Base-by-base conservation (phyloP, 1,139 yeast species). In the Arxiozyma telluris region DNA sequence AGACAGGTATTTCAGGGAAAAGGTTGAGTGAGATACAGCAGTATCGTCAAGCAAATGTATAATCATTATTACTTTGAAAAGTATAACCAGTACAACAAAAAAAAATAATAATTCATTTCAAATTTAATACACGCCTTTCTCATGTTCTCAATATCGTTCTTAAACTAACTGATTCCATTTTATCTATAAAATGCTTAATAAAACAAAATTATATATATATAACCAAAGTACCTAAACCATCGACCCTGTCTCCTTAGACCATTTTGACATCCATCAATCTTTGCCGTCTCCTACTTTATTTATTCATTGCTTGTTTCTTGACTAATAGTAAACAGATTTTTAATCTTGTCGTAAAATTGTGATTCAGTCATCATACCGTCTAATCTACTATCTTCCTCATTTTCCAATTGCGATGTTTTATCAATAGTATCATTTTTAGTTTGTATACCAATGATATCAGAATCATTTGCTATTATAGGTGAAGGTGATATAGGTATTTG, bases 261-360 rank as follows among this genome's bases (percentile, higher is more conserved):
- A 34, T 15, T 3, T 34, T 15, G 9, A 3, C 12, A 34, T 34
- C 12, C 8, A 12, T 15, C n/a, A 34, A 34, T 15, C 5, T 34
- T 34, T 12, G 2, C 12, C 39, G 17, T 34, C 39, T 34, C 39
- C 39, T 15, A 12, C 39, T 34, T 34, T 34, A 4, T 34, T 12
- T 34, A 34, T 12, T 34, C 39, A 34, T 34, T 15, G n/a, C 39
- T 34, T 15, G n/a, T 15, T 34, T 34, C n/a, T 15, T 34, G n/a
- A 34, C n/a, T 15, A 18, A 43, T 3, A 18, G 41, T 20, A 17
- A 49, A 34, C 27, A 50, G 15, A 11, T 27, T n/a, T 8, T 44
- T 44, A 12, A 50, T n/a, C 51, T 64, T 66, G 12, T 56, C 54
- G 49, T 64, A 67, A 44, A 66, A 50, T 44, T 66, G 67, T 12